Percentiles rank a stretch among this genome's conserved stretches.
phyloP scores from a whole-genome alignment of 176 grass and related monocot species.

The Carex cristatella region DNA sequence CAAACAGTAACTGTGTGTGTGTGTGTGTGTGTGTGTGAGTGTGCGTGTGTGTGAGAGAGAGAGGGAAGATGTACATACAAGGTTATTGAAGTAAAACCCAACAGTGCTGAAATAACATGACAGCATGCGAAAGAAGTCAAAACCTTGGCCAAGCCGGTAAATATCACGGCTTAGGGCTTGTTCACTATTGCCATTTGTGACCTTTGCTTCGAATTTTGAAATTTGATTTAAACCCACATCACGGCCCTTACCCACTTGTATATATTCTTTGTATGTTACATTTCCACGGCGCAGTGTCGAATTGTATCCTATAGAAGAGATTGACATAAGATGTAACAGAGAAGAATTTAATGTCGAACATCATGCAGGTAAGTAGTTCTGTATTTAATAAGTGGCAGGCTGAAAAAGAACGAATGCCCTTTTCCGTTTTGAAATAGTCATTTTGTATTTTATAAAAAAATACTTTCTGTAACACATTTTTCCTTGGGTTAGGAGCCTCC shows the following conservation, averaged over 20 bases:
- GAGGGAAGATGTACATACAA: conserved; percentile 39
- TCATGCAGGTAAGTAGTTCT: neutral
- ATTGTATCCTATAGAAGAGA: conserved; percentile 63
- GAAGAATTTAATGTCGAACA: neutral
- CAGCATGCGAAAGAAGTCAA: conserved; percentile 96
- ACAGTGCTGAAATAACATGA: conserved; percentile 97
- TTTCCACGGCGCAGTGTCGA: conserved; percentile 71
- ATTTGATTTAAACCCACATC: conserved; percentile 99
- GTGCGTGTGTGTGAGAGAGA: neutral
- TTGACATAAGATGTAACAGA: conserved; percentile 3
- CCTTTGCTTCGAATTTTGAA: conserved; percentile 96
- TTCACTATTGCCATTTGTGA: conserved; percentile 95
- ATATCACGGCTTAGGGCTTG: conserved; percentile 95
- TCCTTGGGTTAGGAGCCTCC: neutral
- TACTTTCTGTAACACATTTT: neutral
- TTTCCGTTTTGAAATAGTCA: neutral
- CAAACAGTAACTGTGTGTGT: neutral
- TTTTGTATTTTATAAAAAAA: neutral
- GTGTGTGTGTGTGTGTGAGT: neutral
- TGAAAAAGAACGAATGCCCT: neutral
- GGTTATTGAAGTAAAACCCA: conserved; percentile 94
- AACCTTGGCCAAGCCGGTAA: conserved; percentile 52
- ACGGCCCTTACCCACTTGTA: conserved; percentile 94
- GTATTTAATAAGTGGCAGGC: neutral
- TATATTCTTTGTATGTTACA: conserved; percentile 91